Conservation (phyloP, 768 basidiomycete species). For the Phanerochaete sordida region DNA sequence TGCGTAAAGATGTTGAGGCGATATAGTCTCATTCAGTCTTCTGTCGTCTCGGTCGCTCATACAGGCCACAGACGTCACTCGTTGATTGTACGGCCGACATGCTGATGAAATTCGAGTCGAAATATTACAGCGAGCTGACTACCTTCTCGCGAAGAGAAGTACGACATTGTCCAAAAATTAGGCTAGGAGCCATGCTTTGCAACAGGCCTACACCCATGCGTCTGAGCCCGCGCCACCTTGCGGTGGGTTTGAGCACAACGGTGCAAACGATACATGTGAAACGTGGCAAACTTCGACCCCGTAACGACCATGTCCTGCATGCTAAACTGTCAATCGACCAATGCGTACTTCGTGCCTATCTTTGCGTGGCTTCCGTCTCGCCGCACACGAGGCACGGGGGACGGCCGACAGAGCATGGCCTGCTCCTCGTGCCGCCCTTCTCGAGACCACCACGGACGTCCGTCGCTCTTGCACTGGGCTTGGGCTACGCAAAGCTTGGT, state of each 20-base stretch:
- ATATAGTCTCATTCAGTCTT: too few species aligned
- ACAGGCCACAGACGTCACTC: too few species aligned
- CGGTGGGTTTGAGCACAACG: too few species aligned
- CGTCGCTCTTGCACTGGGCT: neutral
- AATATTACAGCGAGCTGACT: too few species aligned
- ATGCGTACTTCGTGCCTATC: slow-evolving; percentile 5
- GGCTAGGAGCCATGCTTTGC: slow-evolving; percentile 15
- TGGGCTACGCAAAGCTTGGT: neutral
- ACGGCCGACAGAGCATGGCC: neutral
- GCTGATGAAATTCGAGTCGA: too few species aligned
- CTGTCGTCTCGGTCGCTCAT: too few species aligned
- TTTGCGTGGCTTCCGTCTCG: slow-evolving; percentile 10
- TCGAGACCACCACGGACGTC: slow-evolving; percentile 7
- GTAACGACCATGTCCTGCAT: neutral
- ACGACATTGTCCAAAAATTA: slow-evolving; percentile 34
- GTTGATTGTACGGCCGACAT: too few species aligned
- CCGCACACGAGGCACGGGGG: slow-evolving; percentile 6
- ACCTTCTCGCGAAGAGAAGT: slow-evolving; percentile 28
- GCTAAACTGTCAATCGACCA: neutral
- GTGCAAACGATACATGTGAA: too few species aligned
- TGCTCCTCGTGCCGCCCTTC: neutral
- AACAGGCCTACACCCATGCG: neutral
- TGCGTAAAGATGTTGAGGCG: too few species aligned
- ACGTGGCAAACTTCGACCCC: too few species aligned
- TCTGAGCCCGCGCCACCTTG: neutral